These are phyloP conservation scores for Gastrolobium bilobum DNA, from an alignment of 306 rosid genomes.

Conservation along the genomic window DNA sequence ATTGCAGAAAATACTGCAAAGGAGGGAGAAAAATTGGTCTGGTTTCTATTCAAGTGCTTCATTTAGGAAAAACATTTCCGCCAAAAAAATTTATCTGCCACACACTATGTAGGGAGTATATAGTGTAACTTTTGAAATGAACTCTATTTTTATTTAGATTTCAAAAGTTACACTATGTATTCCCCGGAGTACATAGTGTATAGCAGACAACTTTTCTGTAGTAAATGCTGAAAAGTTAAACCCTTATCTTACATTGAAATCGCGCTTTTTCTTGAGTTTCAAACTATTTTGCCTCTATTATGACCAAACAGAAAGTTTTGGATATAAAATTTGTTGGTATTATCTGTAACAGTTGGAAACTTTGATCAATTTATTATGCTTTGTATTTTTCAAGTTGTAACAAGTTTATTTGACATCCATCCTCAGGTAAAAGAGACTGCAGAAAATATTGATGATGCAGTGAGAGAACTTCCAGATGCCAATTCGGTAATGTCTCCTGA, in stretches of 20 bases:
- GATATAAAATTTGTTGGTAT: conserved; percentile 1
- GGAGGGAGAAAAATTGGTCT: conserved; percentile 79
- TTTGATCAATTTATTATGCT: conserved; percentile 25
- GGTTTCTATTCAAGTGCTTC: conserved; percentile 47
- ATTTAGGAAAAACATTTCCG: neutral
- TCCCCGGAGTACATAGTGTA: no score
- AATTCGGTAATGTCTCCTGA: conserved; percentile 67
- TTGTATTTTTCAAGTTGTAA: conserved; percentile 30
- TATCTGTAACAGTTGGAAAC: neutral
- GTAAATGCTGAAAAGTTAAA: no score
- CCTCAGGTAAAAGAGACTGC: conserved; percentile 86
- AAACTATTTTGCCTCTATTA: conserved; percentile 13
- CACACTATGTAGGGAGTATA: no score
- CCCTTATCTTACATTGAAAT: neutral
- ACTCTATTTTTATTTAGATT: no score
- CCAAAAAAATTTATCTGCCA: no score
- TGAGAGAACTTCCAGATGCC: conserved; percentile 95
- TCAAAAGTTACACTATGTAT: no score
- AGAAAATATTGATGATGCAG: conserved; percentile 87
- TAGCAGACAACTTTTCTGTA: no score
- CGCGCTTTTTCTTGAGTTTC: conserved; percentile 20
- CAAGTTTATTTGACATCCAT: conserved; percentile 32
- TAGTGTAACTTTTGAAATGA: no score
- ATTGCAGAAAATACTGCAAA: conserved; percentile 73
- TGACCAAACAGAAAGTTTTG: conserved; percentile 34